phyloP scores from a whole-genome alignment of 129 eudicot species.

The Tagetes erecta region DNA sequence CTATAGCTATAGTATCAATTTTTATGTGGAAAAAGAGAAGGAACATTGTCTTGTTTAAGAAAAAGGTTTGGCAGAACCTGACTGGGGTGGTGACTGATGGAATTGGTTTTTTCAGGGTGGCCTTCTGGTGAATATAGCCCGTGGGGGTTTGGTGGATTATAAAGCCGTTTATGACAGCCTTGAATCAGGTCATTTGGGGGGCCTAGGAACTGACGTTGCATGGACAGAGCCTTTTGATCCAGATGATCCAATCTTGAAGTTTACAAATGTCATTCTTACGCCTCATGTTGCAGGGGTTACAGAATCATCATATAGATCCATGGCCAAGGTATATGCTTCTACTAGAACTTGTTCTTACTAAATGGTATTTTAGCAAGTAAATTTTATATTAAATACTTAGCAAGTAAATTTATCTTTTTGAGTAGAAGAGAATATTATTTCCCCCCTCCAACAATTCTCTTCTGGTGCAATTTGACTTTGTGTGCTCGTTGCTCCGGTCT shows the following conservation, averaged over 20 bases:
- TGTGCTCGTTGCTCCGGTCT: too few species aligned
- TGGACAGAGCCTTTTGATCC: constrained; percentile 97
- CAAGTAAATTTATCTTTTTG: too few species aligned
- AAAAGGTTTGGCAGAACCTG: background rate
- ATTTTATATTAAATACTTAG: background rate
- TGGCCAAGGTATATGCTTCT: constrained; percentile 72
- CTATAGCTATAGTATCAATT: background rate
- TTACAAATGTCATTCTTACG: constrained; percentile 79
- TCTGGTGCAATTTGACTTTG: too few species aligned
- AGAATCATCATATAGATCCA: constrained; percentile 62
- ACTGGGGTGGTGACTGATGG: background rate
- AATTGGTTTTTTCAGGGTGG: constrained; percentile 54
- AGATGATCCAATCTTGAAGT: constrained; percentile 62
- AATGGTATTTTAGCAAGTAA: background rate
- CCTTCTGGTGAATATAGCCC: constrained; percentile 68
- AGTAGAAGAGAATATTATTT: too few species aligned
- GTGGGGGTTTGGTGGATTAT: constrained; percentile 89
- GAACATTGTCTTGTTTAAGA: background rate
- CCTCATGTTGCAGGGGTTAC: constrained; percentile 97
- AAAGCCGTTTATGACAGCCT: constrained; percentile 58
- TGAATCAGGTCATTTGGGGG: constrained; percentile 85
- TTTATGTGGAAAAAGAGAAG: background rate
- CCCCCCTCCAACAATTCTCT: too few species aligned
- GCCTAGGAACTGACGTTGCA: constrained; percentile 90
- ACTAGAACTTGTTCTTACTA: background rate